Evolutionary conservation across 257 asterid species (phyloP).

Genomic region (Petunia axillaris): DNA sequence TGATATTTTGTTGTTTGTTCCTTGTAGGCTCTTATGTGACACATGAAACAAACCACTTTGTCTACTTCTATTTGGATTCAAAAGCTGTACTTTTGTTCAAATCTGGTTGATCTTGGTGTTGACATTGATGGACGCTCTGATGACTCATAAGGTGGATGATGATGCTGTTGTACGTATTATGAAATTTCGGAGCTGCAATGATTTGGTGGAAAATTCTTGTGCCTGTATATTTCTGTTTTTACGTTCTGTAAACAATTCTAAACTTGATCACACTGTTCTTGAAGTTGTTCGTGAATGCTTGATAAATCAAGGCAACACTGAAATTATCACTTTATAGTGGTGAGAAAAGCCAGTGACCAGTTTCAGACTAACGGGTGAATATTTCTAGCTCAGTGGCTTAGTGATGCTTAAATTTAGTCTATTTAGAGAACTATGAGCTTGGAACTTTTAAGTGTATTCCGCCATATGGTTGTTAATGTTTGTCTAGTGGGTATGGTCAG

Average conservation of each 20-base stretch:
- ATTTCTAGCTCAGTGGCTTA: neutral
- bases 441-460: neutral
- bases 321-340: neutral
- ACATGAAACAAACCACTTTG: constrained; percentile 98
- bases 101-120: constrained; percentile 70
- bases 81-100: constrained; percentile 95
- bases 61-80: constrained; percentile 96
- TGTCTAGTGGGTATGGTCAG: neutral
- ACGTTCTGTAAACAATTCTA: constrained; percentile 23
- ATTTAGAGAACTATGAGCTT: neutral
- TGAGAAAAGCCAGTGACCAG: neutral
- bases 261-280: constrained; percentile 7
- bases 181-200: constrained; percentile 37
- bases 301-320: neutral
- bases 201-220: constrained; percentile 43
- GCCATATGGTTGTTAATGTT: neutral
- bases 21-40: constrained; percentile 90
- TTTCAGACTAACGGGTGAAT: neutral
- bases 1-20: constrained; percentile 22
- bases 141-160: constrained; percentile 25
- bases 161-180: constrained; percentile 54
- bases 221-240: constrained; percentile 51
- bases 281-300: neutral
- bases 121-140: constrained; percentile 30
- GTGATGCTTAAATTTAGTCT: neutral